These are phyloP conservation scores for Nemania sp. DNA, from an alignment of 2,329 filamentous ascomycete genomes.

Conservation along the genomic window DNA sequence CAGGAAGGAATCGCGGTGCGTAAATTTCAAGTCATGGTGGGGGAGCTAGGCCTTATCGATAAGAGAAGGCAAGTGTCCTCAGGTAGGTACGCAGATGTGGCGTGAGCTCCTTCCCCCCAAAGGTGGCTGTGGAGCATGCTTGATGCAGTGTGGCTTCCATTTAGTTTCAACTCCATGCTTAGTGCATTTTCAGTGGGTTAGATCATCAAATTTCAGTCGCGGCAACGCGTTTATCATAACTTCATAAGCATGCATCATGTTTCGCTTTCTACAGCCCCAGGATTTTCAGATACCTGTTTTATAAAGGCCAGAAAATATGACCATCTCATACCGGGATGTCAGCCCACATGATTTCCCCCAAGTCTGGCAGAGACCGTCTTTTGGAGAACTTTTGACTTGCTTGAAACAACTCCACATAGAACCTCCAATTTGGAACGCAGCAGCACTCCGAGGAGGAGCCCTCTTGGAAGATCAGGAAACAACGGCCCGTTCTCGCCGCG, in stretches of 20 bases:
- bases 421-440: constrained; percentile 68
- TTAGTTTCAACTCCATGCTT: not conserved
- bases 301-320: constrained; percentile 14
- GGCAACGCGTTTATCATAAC: not conserved
- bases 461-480: constrained; percentile 48
- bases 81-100: not conserved
- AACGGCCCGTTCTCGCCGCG: constrained; percentile 49
- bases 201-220: no score
- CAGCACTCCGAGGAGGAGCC: constrained; percentile 46
- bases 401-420: constrained; percentile 68
- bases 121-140: not conserved
- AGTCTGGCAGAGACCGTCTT: constrained; percentile 74
- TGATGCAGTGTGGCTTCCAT: constrained; percentile 6
- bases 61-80: constrained; percentile 5
- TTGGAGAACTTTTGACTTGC: constrained; percentile 62
- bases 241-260: not conserved
- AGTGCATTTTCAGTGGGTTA: no score
- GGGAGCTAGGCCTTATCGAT: constrained; percentile 32
- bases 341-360: constrained; percentile 71
- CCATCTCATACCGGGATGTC: constrained; percentile 36
- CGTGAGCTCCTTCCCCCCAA: constrained; percentile 1
- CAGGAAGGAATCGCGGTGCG: not conserved
- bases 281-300: not conserved
- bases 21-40: constrained; percentile 33
- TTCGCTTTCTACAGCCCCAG: not conserved